A percentile compares a stretch with the other conserved stretches of the same genome.
These are phyloP conservation scores for Rhynchosporium agropyri DNA, from an alignment of 2,329 filamentous ascomycete genomes.

Conservation along the genomic window DNA sequence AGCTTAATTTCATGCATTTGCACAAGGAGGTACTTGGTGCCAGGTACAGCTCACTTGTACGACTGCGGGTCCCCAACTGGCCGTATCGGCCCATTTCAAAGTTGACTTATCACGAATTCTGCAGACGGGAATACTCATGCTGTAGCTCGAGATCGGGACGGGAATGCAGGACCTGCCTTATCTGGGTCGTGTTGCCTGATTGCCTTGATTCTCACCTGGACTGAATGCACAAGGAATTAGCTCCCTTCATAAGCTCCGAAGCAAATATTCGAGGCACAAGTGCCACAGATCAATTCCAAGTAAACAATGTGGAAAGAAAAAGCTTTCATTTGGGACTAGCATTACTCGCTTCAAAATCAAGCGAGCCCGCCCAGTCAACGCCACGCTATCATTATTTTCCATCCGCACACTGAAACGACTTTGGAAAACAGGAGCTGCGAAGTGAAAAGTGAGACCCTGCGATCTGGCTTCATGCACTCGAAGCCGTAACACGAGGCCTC, in stretches of 20 bases:
- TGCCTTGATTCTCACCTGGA: not conserved
- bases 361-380: slow-evolving; percentile 3
- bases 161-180: slow-evolving; percentile 24
- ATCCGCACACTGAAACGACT: slow-evolving; percentile 10
- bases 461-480: slow-evolving; percentile 23
- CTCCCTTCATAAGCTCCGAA: too few species aligned
- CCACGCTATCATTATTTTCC: slow-evolving; percentile 17
- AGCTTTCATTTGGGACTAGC: not conserved
- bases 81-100: slow-evolving; percentile 11
- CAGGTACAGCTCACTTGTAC: slow-evolving; percentile 10
- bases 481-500: slow-evolving; percentile 22
- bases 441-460: slow-evolving; percentile 4
- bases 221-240: not conserved
- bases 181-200: slow-evolving; percentile 20
- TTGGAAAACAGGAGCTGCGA: slow-evolving; percentile 1
- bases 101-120: slow-evolving; percentile 13
- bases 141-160: slow-evolving; percentile 20
- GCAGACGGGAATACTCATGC: not conserved
- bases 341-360: not conserved
- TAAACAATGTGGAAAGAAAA: not conserved
- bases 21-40: slow-evolving; percentile 1
- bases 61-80: slow-evolving; percentile 5
- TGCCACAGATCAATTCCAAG: not conserved
- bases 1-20: slow-evolving; percentile 15
- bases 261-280: not conserved